Percentiles rank a stretch among this genome's conserved stretches.
Evolutionary conservation across 768 basidiomycete genomes (phyloP).

Genomic region (Tulasnella sp.): DNA sequence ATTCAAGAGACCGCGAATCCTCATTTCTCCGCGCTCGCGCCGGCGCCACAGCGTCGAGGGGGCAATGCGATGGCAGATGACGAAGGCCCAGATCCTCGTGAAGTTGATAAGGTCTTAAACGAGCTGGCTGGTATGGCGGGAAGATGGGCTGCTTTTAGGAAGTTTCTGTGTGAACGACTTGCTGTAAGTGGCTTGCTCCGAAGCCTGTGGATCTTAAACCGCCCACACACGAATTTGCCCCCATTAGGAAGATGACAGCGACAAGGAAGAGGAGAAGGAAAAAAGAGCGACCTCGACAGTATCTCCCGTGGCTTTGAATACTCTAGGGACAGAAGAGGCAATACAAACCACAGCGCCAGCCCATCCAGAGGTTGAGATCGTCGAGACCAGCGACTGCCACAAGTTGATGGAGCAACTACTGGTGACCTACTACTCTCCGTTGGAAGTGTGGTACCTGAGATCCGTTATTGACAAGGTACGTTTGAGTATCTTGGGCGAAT

Average conservation of each 20-base stretch:
- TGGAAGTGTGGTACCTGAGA: slow-evolving; percentile 88
- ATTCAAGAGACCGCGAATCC: slow-evolving; percentile 17
- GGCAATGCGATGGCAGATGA: slow-evolving; percentile 27
- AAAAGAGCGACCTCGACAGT: too few relatives aligned
- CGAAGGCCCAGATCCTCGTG: slow-evolving; percentile 64
- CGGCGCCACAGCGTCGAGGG: not conserved
- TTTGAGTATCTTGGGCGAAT: too few relatives aligned
- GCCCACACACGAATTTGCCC: not conserved
- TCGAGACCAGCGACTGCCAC: slow-evolving; percentile 27
- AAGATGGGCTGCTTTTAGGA: slow-evolving; percentile 82
- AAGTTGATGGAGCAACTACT: slow-evolving; percentile 56
- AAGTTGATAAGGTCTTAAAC: slow-evolving; percentile 82
- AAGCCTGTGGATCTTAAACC: too few relatives aligned
- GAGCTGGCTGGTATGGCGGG: slow-evolving; percentile 86
- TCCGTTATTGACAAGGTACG: slow-evolving; percentile 78
- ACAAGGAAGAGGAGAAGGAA: too few relatives aligned
- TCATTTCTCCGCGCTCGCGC: slow-evolving; percentile 6
- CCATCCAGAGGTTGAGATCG: not conserved
- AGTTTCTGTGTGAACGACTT: slow-evolving; percentile 70
- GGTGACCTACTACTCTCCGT: slow-evolving; percentile 66
- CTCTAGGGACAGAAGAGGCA: too few relatives aligned
- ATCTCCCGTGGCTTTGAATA: too few relatives aligned
- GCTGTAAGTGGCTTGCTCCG: too few relatives aligned
- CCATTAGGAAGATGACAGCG: too few relatives aligned
- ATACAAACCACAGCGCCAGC: not conserved